A percentile compares a stretch with the other conserved stretches of the same genome.
phyloP scores from a whole-genome alignment of 2,329 filamentous ascomycete species.

The Periconia sp. region DNA sequence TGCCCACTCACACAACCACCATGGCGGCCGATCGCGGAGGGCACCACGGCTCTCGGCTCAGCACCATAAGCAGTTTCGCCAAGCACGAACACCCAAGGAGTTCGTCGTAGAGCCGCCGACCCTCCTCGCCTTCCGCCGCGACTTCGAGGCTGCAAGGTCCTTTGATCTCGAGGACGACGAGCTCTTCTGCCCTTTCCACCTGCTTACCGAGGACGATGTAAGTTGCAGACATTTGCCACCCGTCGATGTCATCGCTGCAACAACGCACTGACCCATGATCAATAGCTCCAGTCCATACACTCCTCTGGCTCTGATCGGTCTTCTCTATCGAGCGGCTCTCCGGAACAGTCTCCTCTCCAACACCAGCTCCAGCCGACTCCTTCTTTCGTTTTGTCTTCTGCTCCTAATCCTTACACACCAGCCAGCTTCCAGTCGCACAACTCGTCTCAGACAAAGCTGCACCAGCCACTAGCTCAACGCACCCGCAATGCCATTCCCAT shows the following conservation, averaged over 20 bases:
- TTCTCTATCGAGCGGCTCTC: conserved; percentile 92
- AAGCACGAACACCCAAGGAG: conserved; percentile 86
- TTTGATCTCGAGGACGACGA: conserved; percentile 97
- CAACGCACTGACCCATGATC: conserved; percentile 42
- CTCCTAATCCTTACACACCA: conserved; percentile 62
- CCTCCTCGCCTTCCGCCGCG: conserved; percentile 78
- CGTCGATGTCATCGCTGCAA: conserved; percentile 26
- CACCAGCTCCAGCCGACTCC: conserved; percentile 77
- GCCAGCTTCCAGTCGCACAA: conserved; percentile 64
- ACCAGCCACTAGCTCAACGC: conserved; percentile 88
- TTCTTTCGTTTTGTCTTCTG: conserved; percentile 72
- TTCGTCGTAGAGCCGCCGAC: conserved; percentile 74
- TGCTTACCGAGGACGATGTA: conserved; percentile 94
- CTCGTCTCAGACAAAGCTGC: conserved; percentile 74
- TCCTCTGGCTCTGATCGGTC: conserved; percentile 90
- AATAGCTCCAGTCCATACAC: conserved; percentile 86
- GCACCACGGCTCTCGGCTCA: conserved; percentile 79
- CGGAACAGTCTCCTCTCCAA: conserved; percentile 88
- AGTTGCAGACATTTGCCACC: conserved; percentile 39
- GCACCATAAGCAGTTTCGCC: conserved; percentile 87
- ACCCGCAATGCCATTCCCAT: conserved; percentile 96
- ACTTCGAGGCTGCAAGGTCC: conserved; percentile 89
- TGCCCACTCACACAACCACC: conserved; percentile 74
- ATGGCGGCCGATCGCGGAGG: conserved; percentile 83
- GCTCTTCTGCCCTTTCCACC: conserved; percentile 86